Evolutionary conservation across 2,329 filamentous ascomycete species (phyloP).

Genomic region (Phialemoniopsis sp.): DNA sequence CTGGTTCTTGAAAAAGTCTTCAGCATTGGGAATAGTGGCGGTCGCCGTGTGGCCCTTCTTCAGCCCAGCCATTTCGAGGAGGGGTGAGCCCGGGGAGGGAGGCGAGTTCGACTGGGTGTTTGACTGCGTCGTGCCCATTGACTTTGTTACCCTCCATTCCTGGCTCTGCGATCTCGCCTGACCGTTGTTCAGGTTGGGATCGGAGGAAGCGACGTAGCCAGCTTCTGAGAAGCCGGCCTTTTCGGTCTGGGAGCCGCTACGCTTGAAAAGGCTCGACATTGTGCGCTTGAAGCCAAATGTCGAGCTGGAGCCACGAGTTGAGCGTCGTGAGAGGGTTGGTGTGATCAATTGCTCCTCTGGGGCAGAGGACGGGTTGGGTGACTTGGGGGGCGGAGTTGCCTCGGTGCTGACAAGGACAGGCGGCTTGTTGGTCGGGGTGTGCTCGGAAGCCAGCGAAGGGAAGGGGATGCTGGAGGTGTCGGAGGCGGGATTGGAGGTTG

Average conservation of each 20-base stretch:
- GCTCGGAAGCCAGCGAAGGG: constrained; percentile 6
- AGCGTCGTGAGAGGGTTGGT: constrained; percentile 26
- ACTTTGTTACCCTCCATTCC: no score
- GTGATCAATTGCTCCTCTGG: neutral
- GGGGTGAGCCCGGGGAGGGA: constrained; percentile 40
- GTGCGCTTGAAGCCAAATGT: constrained; percentile 43
- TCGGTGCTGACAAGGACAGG: constrained; percentile 13
- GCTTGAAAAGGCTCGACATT: constrained; percentile 45
- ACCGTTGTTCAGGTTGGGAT: constrained; percentile 20
- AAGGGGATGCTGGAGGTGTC: constrained; percentile 4
- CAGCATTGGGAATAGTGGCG: constrained; percentile 29
- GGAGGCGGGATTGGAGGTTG: constrained; percentile 16
- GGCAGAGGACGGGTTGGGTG: constrained; percentile 5
- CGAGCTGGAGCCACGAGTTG: constrained; percentile 31
- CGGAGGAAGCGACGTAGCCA: constrained; percentile 13
- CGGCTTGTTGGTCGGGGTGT: constrained; percentile 11
- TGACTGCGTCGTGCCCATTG: constrained; percentile 30
- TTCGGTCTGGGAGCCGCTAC: constrained; percentile 30
- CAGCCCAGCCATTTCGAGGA: constrained; percentile 33
- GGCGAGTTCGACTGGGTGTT: constrained; percentile 45
- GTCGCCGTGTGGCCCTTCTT: constrained; percentile 15
- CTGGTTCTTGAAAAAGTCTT: constrained; percentile 38
- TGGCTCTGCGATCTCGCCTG: neutral
- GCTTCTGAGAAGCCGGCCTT: constrained; percentile 16
- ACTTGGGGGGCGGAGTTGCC: constrained; percentile 6